Base-by-base conservation (phyloP, 805 yeast species). In the Lipomyces japonicus region DNA sequence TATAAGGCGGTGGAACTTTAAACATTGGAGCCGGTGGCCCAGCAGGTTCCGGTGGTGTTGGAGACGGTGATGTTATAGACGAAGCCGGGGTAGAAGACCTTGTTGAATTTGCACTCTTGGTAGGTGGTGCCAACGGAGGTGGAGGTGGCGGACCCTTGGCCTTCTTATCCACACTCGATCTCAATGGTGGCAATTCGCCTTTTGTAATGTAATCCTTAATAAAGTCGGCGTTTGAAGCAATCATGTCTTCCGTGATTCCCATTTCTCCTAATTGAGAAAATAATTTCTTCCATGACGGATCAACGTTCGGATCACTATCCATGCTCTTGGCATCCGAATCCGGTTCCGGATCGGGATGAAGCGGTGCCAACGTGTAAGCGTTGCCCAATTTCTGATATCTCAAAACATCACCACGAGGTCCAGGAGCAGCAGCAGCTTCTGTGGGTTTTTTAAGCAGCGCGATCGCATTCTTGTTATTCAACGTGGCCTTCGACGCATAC, bases 221-320 rank as follows among this genome's bases (percentile, higher is more conserved):
- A 65, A 86, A 86, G 52, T 84, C 86, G 51, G 89, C 73, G 63
- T 87, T 86, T 46, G 85, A 91, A 0, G 90, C 93, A 65, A 87
- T 86, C 90, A 85, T 83, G 58, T 86, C 95, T 62, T 87, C 95
- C 0, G 86, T 68, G 50, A 87, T 87, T 0, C 96, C 96, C 46
- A 84, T 83, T 18, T 77, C 73, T 36, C 82, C 91, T 46, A 87
- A 72, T 62, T 84, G 89, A 6, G 76, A 69, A 57, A 87, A 86
- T 49, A 87, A 73, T 1, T 82, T 72, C 43, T 90, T 68, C 95
- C 95, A 87, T 64, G 86, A 43, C 21, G 63, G 61, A 38, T 56
- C 60, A 14, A 53, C 31, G 24, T 77, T 74, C 38, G 65, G 68
- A 26, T 34, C 31, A 18, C 56, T 44, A 16, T 28, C 32, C 1